Evolutionary conservation across 768 basidiomycete genomes (phyloP).

Genomic region (Leucocoprinus leucothites): DNA sequence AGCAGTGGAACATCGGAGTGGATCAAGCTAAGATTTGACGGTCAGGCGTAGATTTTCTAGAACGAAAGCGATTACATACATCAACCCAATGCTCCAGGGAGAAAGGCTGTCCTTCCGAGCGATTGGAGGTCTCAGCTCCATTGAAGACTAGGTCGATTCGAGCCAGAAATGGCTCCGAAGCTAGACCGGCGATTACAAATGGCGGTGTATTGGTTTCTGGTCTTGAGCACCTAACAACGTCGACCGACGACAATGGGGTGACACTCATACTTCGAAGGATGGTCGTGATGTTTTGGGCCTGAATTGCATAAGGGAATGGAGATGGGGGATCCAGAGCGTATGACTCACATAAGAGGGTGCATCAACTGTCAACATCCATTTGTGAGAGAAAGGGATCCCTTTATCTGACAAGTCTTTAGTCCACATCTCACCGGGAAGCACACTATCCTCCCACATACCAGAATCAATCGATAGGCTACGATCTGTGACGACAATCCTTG

Average conservation of each 20-base stretch:
- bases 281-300: slow-evolving; percentile 20
- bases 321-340: neutral
- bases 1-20: slow-evolving; percentile 27
- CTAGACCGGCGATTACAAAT: slow-evolving; percentile 41
- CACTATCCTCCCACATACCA: slow-evolving; percentile 26
- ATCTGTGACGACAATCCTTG: slow-evolving; percentile 45
- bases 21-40: slow-evolving; percentile 36
- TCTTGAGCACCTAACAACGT: slow-evolving; percentile 14
- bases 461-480: slow-evolving; percentile 43
- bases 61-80: slow-evolving; percentile 25
- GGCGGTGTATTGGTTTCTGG: slow-evolving; percentile 33
- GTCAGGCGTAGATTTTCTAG: neutral
- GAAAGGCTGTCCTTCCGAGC: slow-evolving; percentile 30
- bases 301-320: neutral
- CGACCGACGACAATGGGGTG: slow-evolving; percentile 22
- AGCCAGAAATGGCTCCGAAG: slow-evolving; percentile 42
- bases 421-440: neutral
- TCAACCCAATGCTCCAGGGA: slow-evolving; percentile 55
- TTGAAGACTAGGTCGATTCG: slow-evolving; percentile 44
- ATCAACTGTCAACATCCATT: slow-evolving; percentile 55
- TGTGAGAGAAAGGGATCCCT: slow-evolving; percentile 35
- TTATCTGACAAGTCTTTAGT: slow-evolving; percentile 17
- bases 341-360: slow-evolving; percentile 47
- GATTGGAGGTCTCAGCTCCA: slow-evolving; percentile 18
- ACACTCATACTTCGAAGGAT: slow-evolving; percentile 46